Evolutionary conservation across 1,139 yeast species (phyloP).

Genomic region (Saccharomyces pastorianus): DNA sequence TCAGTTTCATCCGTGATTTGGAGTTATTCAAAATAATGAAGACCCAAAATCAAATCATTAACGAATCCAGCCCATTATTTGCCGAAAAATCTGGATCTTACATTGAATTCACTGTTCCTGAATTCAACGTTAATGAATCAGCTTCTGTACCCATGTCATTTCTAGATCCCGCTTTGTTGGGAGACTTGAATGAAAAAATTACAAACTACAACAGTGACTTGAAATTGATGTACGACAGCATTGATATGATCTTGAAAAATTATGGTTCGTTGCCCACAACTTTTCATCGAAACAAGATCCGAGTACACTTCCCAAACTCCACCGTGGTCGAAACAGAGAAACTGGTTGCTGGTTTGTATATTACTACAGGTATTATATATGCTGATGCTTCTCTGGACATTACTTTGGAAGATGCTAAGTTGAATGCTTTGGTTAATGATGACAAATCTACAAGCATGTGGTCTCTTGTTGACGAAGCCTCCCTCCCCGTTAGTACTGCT

Average conservation of each 20-base stretch:
- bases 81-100: slow-evolving; percentile 41
- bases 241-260: slow-evolving; percentile 30
- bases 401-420: slow-evolving; percentile 1
- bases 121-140: slow-evolving; percentile 20
- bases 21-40: slow-evolving; percentile 34
- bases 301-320: slow-evolving; percentile 53
- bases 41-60: slow-evolving; percentile 12
- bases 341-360: slow-evolving; percentile 43
- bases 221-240: slow-evolving; percentile 25
- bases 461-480: not conserved
- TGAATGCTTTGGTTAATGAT: not conserved
- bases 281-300: slow-evolving; percentile 35
- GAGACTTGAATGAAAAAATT: slow-evolving; percentile 37
- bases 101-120: slow-evolving; percentile 44
- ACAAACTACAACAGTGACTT: slow-evolving; percentile 35
- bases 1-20: slow-evolving; percentile 31
- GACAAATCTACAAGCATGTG: not conserved
- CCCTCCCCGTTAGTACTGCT: not conserved
- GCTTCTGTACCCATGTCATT: slow-evolving; percentile 43
- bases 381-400: slow-evolving; percentile 16
- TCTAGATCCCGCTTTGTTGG: slow-evolving; percentile 41
- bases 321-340: slow-evolving; percentile 45
- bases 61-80: not conserved
- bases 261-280: slow-evolving; percentile 48
- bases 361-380: slow-evolving; percentile 43